A percentile compares a stretch with the other conserved stretches of the same genome.
Conservation (phyloP, 495 filamentous ascomycete genomes). For the Penicillium lividum region DNA sequence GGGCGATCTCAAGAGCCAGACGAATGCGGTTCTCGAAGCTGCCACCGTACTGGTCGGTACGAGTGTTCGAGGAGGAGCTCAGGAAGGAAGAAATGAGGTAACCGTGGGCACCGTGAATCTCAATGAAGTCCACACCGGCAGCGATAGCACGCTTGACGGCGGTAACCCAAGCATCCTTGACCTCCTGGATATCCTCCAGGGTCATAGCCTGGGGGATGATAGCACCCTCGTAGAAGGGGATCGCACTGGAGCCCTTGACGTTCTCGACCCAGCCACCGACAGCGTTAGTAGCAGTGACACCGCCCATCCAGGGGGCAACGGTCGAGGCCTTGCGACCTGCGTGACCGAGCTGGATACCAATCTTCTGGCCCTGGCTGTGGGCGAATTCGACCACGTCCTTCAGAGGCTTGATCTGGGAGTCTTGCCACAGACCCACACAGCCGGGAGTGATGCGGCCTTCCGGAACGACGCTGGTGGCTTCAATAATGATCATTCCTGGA, state of each 20-base stretch:
- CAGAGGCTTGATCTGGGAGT: slow-evolving; percentile 66
- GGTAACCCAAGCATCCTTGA: slow-evolving; percentile 58
- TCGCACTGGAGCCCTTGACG: slow-evolving; percentile 55
- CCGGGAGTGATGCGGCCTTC: slow-evolving; percentile 79
- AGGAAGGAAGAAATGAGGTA: slow-evolving; percentile 69
- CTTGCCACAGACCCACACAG: slow-evolving; percentile 71
- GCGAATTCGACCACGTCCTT: slow-evolving; percentile 66
- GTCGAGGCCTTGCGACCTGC: slow-evolving; percentile 74
- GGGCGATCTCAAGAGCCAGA: slow-evolving; percentile 59
- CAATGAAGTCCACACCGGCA: slow-evolving; percentile 61
- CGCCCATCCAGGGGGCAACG: slow-evolving; percentile 63
- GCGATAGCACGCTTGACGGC: slow-evolving; percentile 56
- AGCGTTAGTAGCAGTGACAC: slow-evolving; percentile 54
- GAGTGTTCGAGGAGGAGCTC: slow-evolving; percentile 60
- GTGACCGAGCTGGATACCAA: slow-evolving; percentile 75
- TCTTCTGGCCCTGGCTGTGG: slow-evolving; percentile 69
- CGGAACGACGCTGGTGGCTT: slow-evolving; percentile 69
- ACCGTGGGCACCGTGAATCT: slow-evolving; percentile 63
- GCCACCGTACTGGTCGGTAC: slow-evolving; percentile 68
- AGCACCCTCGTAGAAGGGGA: slow-evolving; percentile 54
- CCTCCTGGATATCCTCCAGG: slow-evolving; percentile 54
- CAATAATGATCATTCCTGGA: slow-evolving; percentile 66
- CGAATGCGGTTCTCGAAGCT: slow-evolving; percentile 64
- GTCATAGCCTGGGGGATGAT: slow-evolving; percentile 57
- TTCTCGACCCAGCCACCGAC: slow-evolving; percentile 63